Percentiles rank a stretch among this genome's conserved stretches.
Evolutionary conservation across 225 moss, liverwort and hornwort genomes (phyloP).

Genomic region (Bryoerythrophyllum caledonicum): DNA sequence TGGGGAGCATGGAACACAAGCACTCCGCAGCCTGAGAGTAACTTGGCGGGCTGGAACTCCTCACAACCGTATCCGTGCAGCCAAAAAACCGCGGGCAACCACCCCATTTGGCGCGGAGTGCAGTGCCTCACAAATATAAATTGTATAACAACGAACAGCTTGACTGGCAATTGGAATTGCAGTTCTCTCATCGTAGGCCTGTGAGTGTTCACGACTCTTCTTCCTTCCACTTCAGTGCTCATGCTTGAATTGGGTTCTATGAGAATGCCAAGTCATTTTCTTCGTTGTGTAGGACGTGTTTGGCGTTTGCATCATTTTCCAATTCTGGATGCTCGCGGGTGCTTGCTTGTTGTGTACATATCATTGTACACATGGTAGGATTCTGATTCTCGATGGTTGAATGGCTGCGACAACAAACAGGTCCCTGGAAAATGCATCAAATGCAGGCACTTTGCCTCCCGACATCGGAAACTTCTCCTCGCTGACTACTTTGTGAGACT

Average conservation of each 20-base stretch:
- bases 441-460: neutral
- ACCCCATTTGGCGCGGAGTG: slow-evolving; percentile 21
- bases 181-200: neutral
- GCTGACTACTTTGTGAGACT: slow-evolving; percentile 8
- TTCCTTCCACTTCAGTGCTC: too few species aligned
- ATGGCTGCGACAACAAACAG: slow-evolving; percentile 11
- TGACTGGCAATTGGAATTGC: neutral
- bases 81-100: neutral
- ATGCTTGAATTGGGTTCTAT: neutral
- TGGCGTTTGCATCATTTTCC: neutral
- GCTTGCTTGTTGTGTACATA: neutral
- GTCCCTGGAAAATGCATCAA: neutral
- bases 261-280: neutral
- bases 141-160: accelerated
- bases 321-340: neutral
- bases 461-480: neutral
- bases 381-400: neutral
- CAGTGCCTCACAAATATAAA: neutral
- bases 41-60: slow-evolving; percentile 24
- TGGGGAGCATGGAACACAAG: neutral
- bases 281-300: neutral
- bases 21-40: slow-evolving; percentile 4
- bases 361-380: neutral
- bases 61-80: neutral
- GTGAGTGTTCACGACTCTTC: slow-evolving; percentile 8